phyloP scores from a whole-genome alignment of 257 asterid species.

The Plantago ovata region DNA sequence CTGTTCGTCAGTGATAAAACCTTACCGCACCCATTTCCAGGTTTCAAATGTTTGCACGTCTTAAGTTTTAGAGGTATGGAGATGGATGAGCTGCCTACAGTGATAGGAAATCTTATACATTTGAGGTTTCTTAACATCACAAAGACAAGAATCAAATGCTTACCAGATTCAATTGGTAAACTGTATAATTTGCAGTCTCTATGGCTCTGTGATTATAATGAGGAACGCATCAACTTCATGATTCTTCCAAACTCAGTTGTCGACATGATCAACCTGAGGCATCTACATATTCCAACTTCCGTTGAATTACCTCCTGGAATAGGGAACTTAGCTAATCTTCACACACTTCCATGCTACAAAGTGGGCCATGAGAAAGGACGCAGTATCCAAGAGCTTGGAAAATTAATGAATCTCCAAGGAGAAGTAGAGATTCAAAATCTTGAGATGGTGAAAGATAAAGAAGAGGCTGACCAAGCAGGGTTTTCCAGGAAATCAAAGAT shows the following conservation, averaged over 20 bases:
- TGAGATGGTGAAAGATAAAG: constrained; percentile 17
- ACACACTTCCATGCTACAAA: constrained; percentile 13
- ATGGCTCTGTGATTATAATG: no score
- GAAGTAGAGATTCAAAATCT: constrained; percentile 16
- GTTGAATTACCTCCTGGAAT: constrained; percentile 14
- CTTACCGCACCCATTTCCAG: neutral
- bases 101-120: constrained; percentile 20
- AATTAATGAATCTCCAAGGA: constrained; percentile 5
- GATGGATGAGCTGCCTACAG: neutral
- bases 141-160: neutral
- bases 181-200: constrained; percentile 30
- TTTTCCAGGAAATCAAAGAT: constrained; percentile 17
- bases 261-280: constrained; percentile 20
- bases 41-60: constrained; percentile 21
- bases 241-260: constrained; percentile 13
- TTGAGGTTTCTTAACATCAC: constrained; percentile 27
- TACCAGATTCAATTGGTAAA: constrained; percentile 19
- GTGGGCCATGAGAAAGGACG: constrained; percentile 15
- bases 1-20: constrained; percentile 3
- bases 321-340: constrained; percentile 22
- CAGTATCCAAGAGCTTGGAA: constrained; percentile 23
- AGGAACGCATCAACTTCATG: no score
- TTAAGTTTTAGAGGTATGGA: neutral
- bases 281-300: constrained; percentile 2
- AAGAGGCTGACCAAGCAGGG: constrained; percentile 22